Evolutionary conservation across 495 filamentous ascomycete species (phyloP), one percentile per base, ranked within the genome.

Genomic region (Stereocaulon alpinum): DNA sequence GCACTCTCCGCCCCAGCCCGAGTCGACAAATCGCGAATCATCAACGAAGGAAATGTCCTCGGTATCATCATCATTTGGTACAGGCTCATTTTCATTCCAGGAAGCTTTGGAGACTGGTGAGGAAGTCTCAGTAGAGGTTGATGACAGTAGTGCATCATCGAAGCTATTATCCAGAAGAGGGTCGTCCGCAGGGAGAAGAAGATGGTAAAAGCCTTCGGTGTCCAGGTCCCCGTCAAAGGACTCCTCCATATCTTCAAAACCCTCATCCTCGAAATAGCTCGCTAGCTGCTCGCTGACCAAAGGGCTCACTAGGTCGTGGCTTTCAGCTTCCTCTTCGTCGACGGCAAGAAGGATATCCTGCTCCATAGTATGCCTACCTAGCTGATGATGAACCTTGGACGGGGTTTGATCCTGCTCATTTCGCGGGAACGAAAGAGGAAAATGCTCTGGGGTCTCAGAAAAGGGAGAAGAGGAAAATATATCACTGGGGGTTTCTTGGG

Each of bases 1-100:
- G 88, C 79, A 87, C 75, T 88, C 85, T 73, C 80, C 81, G 64
- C 81, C 82, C 84, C 83, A 86, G 50, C 83, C 83, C 58, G 78
- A 81, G 68, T 84, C 84, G 72, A 85, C 69, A 66, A 81, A 84
- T 70, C 78, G 77, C 55, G 73, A 62, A 69, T 84, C 75, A 68
- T 69, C 55, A 70, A 68, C 65, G 71, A 76, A 73, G 62, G 59
- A 68, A 74, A 77, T 67, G 65, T 77, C 72, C 59, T 69, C 67
- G 60, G 72, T 68, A 71, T 76, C 73, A 74, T 79, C 75, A 77
- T 80, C 77, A 66, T 77, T 64, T 37, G 59, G 67, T 64, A 62
- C 72, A 55, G 65, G 65, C 40, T 70, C 61, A 29, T 61, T 57
- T 53, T 43, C 59, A 60, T 65, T 65, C 56, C 62, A 63, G 29